These are phyloP conservation scores for Solanum appendiculatum DNA, from an alignment of 257 asterid species.

Conservation along the genomic window DNA sequence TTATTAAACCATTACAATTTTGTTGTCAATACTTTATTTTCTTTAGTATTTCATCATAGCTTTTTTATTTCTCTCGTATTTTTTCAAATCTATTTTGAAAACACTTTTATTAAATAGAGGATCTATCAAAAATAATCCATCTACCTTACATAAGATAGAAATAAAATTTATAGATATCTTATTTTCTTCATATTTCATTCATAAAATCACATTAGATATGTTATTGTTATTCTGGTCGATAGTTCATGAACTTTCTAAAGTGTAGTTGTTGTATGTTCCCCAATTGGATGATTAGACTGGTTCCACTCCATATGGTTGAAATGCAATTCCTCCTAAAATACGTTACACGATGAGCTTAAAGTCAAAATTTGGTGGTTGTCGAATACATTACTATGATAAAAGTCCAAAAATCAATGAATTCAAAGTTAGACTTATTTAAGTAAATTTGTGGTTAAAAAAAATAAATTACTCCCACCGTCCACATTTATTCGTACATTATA, in stretches of 20 bases:
- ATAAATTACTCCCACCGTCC: not conserved
- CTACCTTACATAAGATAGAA: not conserved
- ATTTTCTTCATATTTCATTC: not conserved
- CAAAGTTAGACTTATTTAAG: not conserved
- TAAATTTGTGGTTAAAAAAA: not conserved
- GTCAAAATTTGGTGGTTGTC: not conserved
- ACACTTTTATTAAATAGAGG: not conserved
- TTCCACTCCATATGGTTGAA: not conserved
- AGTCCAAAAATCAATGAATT: not conserved
- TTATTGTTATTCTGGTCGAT: not conserved
- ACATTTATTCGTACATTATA: not conserved
- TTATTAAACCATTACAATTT: no score
- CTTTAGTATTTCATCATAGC: not conserved
- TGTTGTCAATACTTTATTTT: not conserved
- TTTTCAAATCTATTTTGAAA: not conserved
- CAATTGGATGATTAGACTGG: not conserved
- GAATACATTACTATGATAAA: not conserved
- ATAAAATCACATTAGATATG: no score
- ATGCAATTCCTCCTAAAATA: not conserved
- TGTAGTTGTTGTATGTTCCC: not conserved
- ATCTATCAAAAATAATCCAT: accelerated
- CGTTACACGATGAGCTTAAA: not conserved
- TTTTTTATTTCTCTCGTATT: not conserved
- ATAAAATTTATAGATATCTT: not conserved
- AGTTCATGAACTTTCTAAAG: not conserved